Percentiles rank a stretch among this genome's conserved stretches.
Conservation (phyloP, 495 filamentous ascomycete genomes). For the Aspergillus biplanus region DNA sequence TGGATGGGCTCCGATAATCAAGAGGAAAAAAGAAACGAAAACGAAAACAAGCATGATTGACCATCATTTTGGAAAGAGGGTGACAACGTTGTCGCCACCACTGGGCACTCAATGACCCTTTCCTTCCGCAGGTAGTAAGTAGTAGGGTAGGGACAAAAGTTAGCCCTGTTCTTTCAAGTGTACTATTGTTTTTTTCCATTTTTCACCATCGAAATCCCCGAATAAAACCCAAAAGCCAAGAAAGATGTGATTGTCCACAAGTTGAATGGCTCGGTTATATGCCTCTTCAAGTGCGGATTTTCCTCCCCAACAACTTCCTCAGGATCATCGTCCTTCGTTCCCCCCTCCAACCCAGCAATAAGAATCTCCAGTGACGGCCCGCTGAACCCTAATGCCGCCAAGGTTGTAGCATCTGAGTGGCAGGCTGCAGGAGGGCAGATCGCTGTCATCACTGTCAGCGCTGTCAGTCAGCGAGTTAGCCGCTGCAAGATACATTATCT, state of each 20-base stretch:
- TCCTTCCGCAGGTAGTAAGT: neutral
- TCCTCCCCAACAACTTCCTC: too few relatives aligned
- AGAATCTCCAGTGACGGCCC: constrained; percentile 1
- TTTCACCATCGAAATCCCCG: too few relatives aligned
- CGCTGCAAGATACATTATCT: constrained; percentile 11
- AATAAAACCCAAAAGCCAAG: too few relatives aligned
- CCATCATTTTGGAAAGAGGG: neutral
- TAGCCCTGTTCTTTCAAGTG: too few relatives aligned
- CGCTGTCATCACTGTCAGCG: constrained; percentile 7
- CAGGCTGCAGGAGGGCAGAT: constrained; percentile 6
- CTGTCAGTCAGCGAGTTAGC: constrained; percentile 15
- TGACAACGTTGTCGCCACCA: neutral
- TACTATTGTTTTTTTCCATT: too few relatives aligned
- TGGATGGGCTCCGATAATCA: neutral
- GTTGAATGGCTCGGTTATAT: too few relatives aligned
- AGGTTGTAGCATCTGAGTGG: constrained; percentile 9
- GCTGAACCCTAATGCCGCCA: constrained; percentile 17
- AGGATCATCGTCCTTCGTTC: neutral
- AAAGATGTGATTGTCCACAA: too few relatives aligned
- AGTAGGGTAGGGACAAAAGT: too few relatives aligned
- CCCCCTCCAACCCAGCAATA: constrained; percentile 2
- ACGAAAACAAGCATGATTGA: neutral
- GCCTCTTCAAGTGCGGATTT: too few relatives aligned
- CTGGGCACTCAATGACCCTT: neutral
- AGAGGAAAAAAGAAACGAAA: neutral